Evolutionary conservation across 1,284 basidiomycete species (phyloP).

Genomic region (Golubevia pallescens): DNA sequence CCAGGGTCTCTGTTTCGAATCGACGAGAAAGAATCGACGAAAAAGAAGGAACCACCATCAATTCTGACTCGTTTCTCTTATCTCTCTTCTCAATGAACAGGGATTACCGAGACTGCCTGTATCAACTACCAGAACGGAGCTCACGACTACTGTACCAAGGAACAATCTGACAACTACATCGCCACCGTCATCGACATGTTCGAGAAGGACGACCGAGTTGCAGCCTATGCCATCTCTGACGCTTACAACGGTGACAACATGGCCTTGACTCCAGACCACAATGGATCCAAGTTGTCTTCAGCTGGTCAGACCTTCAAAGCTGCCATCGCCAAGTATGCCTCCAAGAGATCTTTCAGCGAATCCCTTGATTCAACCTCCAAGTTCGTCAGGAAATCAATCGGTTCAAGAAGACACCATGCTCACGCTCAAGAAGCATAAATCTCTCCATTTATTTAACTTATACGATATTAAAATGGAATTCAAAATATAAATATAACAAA

Average conservation of each 20-base stretch:
- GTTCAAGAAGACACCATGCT: no score
- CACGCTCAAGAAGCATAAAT: no score
- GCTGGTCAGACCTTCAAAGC: slow-evolving; percentile 26
- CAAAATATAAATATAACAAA: no score
- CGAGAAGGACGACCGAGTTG: slow-evolving; percentile 29
- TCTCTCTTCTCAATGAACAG: background rate
- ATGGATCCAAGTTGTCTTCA: slow-evolving; percentile 18
- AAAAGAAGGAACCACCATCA: no score
- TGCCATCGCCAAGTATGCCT: slow-evolving; percentile 7
- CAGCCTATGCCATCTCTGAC: slow-evolving; percentile 37
- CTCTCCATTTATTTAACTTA: no score
- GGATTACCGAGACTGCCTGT: slow-evolving; percentile 6
- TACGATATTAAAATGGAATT: no score
- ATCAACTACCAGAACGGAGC: slow-evolving; percentile 33
- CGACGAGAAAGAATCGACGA: no score
- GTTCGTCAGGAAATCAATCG: no score
- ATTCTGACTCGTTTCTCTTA: background rate
- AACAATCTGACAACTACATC: slow-evolving; percentile 26
- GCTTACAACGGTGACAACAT: slow-evolving; percentile 30
- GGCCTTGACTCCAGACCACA: slow-evolving; percentile 27
- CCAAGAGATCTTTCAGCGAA: no score
- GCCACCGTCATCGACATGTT: slow-evolving; percentile 30
- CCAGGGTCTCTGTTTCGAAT: slow-evolving; percentile 31
- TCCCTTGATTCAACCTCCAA: no score
- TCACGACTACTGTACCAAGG: slow-evolving; percentile 28